phyloP scores from a whole-genome alignment of 768 basidiomycete species.

The Tylopilus sp. region DNA sequence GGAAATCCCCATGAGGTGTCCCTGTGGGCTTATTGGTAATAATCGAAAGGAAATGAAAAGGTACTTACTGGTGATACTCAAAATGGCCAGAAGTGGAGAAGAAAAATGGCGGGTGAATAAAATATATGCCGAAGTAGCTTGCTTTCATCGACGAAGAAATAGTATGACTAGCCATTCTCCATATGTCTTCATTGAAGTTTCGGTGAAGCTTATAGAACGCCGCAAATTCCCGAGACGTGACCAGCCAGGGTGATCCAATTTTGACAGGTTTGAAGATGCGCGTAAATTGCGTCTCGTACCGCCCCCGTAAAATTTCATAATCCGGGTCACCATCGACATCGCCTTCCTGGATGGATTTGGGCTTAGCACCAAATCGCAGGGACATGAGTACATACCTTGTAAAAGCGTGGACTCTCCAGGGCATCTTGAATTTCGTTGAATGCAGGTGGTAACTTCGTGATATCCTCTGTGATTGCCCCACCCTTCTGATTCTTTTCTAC shows the following conservation, averaged over 20 bases:
- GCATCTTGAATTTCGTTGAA: not conserved
- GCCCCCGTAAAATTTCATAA: not conserved
- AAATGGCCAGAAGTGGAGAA: not conserved
- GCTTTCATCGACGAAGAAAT: not conserved
- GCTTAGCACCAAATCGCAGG: no score
- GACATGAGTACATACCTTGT: not conserved
- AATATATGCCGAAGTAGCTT: conserved; percentile 6
- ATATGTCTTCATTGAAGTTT: not conserved
- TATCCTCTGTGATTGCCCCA: not conserved
- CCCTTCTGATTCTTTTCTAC: not conserved
- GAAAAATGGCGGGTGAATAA: conserved; percentile 13
- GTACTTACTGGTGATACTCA: not conserved
- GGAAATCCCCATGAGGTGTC: not conserved
- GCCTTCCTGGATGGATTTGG: no score
- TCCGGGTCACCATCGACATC: no score
- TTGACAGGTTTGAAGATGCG: not conserved
- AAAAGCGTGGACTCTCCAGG: not conserved
- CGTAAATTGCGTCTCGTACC: not conserved
- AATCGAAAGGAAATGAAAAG: not conserved
- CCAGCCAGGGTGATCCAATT: not conserved
- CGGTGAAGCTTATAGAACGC: not conserved
- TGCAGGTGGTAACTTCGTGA: not conserved
- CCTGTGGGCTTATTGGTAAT: not conserved
- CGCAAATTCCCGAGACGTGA: not conserved
- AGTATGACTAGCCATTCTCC: rapidly evolving